phyloP scores from a whole-genome alignment of 495 filamentous ascomycete species.

The Aspergillus nidulans region DNA sequence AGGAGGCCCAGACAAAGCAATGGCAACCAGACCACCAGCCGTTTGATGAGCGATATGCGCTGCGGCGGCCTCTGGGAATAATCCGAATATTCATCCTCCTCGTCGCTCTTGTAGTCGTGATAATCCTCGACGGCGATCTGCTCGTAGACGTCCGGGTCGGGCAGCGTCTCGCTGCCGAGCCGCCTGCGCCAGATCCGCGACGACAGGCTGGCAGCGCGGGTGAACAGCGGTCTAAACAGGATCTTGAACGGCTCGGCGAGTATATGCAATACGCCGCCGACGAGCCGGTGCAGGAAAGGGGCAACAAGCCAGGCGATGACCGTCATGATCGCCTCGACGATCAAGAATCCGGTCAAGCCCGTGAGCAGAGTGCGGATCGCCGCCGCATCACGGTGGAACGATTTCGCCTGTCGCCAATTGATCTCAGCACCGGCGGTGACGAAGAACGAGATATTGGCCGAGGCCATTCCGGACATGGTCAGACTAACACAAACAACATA shows the following conservation, averaged over 20 bases:
- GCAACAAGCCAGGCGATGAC: slow-evolving; percentile 22
- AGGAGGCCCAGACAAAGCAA: slow-evolving; percentile 20
- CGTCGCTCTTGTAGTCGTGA: slow-evolving; percentile 26
- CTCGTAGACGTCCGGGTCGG: slow-evolving; percentile 30
- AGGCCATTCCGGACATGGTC: slow-evolving; percentile 31
- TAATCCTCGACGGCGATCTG: slow-evolving; percentile 28
- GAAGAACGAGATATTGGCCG: slow-evolving; percentile 36
- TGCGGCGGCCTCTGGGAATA: slow-evolving; percentile 6
- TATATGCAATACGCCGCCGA: slow-evolving; percentile 29
- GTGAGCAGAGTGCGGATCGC: slow-evolving; percentile 34
- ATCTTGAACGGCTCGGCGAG: slow-evolving; percentile 28
- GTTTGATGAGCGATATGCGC: slow-evolving; percentile 13
- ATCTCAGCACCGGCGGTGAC: slow-evolving; percentile 36
- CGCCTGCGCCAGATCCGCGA: slow-evolving; percentile 8
- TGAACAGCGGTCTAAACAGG: slow-evolving; percentile 20
- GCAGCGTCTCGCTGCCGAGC: slow-evolving; percentile 16
- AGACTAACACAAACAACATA: slow-evolving; percentile 19
- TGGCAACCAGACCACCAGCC: slow-evolving; percentile 16
- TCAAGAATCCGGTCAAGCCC: slow-evolving; percentile 35
- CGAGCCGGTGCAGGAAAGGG: slow-evolving; percentile 19
- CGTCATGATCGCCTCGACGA: slow-evolving; percentile 26
- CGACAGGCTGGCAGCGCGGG: slow-evolving; percentile 10
- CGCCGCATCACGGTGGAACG: slow-evolving; percentile 33
- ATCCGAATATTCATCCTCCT: slow-evolving; percentile 22
- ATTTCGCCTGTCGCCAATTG: slow-evolving; percentile 35